Conservation (phyloP, 1,284 basidiomycete genomes). For the Bondarzewia mesenterica region DNA sequence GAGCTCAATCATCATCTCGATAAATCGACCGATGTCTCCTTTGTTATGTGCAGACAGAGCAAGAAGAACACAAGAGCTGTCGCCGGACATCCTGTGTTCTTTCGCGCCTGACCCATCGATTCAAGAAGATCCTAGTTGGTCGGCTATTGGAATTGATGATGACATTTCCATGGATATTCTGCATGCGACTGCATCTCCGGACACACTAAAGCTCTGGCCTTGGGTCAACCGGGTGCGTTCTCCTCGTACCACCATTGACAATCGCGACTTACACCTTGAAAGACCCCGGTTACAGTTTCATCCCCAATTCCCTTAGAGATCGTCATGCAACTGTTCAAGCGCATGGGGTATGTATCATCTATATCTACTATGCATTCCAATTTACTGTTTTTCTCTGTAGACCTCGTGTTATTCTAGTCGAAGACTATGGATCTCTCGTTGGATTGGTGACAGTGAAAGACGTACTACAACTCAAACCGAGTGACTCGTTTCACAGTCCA, state of each 20-base stretch:
- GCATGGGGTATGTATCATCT: conserved; percentile 72
- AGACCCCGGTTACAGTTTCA: conserved; percentile 93
- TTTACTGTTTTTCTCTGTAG: conserved; percentile 31
- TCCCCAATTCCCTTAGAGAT: conserved; percentile 92
- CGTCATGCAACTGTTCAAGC: conserved; percentile 92
- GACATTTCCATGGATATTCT: conserved; percentile 58
- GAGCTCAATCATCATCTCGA: not conserved
- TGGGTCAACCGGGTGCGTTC: conserved; percentile 83
- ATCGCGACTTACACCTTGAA: conserved; percentile 8
- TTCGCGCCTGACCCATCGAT: conserved; percentile 40
- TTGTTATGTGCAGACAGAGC: conserved; percentile 51
- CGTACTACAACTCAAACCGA: conserved; percentile 73
- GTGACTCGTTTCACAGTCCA: conserved; percentile 27
- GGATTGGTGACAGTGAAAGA: conserved; percentile 97
- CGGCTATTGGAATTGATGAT: conserved; percentile 55
- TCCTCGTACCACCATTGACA: no score
- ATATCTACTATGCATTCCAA: not conserved
- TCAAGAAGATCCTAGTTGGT: conserved; percentile 31
- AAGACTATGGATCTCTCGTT: conserved; percentile 73
- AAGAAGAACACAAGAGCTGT: conserved; percentile 51
- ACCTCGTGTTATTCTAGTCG: conserved; percentile 90
- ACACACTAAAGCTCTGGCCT: conserved; percentile 73
- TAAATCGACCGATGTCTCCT: not conserved
- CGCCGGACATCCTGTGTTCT: conserved; percentile 61
- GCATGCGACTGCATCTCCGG: conserved; percentile 44